Base-by-base conservation (phyloP, 371 early-diverging fungal genomes). In the Thermomucor indicae-seudaticae region DNA sequence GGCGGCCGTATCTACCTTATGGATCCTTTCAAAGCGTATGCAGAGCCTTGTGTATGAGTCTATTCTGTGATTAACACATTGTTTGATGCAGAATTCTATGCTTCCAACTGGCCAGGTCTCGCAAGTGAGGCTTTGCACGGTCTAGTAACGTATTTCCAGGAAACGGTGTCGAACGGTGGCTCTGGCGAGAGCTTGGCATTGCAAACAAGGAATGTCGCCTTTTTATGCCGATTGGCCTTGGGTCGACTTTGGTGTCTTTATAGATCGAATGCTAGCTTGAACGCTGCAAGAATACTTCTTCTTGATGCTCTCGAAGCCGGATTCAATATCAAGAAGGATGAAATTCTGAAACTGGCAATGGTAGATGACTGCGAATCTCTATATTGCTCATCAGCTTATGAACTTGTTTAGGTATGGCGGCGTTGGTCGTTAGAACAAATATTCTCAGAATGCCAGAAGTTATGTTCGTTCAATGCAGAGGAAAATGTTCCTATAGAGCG, bases 221-320 rank as follows among this genome's bases (percentile, higher is more conserved):
- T 11, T 27, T 43, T 56, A 31, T 58, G 49, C 14, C 34, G 63
- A 11, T 10, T 37, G 11, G 57, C 63, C 8, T 30, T 72, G 11
- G 59, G 69, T 14, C 50, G 73, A 39, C 35, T 72, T 17, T 17
- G 42, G 6, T 70, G 60, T 37, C 20, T 70, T 7, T 70, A 70
- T 43, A 52, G 61, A 16, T 37, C 44, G 17, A 11, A 54, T 6
- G 47, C 37, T n/a, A n/a, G n/a, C n/a, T n/a, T n/a, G n/a, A 25
- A 37, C 40, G 12, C 30, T 55, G 23, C 31, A 44, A 12, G 32
- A n/a, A 1, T n/a, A 49, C 6, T 59, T 45, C 31, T 35, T 69
- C 6, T n/a, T n/a, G 34, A 55, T 27, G 60, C 58, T 14, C 25
- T 69, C 10, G 48, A 60, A 22, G 31, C 19, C 6, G 55, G 57